Conservation (phyloP, 2,329 filamentous ascomycete genomes). For the Xylaria sp. region DNA sequence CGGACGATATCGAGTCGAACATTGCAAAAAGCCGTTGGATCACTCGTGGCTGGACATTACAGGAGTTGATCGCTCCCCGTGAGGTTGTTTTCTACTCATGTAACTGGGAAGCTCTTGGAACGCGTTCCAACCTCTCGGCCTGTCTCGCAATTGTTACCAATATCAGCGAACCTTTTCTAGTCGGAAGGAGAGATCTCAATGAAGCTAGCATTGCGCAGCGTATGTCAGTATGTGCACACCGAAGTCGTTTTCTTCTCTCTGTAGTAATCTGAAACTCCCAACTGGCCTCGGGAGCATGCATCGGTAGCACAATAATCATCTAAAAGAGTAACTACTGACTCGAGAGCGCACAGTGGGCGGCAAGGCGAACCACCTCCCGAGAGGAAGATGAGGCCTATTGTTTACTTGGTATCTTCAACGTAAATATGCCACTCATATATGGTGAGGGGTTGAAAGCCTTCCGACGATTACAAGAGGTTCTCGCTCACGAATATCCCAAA, state of each 20-base stretch:
- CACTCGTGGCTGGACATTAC: slow-evolving; percentile 15
- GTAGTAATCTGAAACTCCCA: too few relatives aligned
- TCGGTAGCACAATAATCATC: too few relatives aligned
- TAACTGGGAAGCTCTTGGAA: slow-evolving; percentile 40
- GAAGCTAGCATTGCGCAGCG: slow-evolving; percentile 41
- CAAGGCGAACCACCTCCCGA: slow-evolving; percentile 40
- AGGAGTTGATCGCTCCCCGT: slow-evolving; percentile 42
- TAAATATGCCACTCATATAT: slow-evolving; percentile 29
- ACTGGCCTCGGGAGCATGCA: too few relatives aligned
- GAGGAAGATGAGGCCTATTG: slow-evolving; percentile 47
- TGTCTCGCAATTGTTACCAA: slow-evolving; percentile 38
- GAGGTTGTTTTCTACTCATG: slow-evolving; percentile 41
- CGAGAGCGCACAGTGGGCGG: slow-evolving; percentile 38
- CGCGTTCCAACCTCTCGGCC: slow-evolving; percentile 37
- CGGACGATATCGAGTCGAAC: slow-evolving; percentile 8
- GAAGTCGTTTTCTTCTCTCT: too few relatives aligned
- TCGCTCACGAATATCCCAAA: slow-evolving; percentile 1
- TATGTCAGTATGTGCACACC: slow-evolving; percentile 36
- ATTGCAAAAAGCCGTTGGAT: slow-evolving; percentile 29
- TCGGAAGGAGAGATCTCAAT: slow-evolving; percentile 18
- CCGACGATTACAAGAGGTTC: background rate
- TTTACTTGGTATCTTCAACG: slow-evolving; percentile 47
- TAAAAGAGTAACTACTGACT: too few relatives aligned
- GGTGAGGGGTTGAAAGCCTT: slow-evolving; percentile 41
- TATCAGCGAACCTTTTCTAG: slow-evolving; percentile 39